Evolutionary conservation across 1,139 yeast genomes (phyloP), one percentile per base, ranked within the genome.

Genomic region (Eremothecium coryli): DNA sequence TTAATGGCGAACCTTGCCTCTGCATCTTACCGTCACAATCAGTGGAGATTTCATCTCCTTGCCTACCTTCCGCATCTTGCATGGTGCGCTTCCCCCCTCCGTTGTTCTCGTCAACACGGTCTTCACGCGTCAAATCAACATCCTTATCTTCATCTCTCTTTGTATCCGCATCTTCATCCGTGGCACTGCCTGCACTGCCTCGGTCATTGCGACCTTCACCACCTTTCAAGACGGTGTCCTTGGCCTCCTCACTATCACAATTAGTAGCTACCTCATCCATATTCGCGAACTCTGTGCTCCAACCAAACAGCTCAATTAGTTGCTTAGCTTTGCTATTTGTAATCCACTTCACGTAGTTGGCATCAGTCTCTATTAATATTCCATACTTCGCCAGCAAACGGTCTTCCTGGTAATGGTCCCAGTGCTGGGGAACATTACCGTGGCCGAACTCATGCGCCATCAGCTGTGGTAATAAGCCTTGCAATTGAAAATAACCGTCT

Each of bases 1-100:
- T 52, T 26, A 52, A 35, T 1, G 57, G 57, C 4, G 56, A 51
- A 5, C 55, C 28, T n/a, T n/a, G n/a, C n/a, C n/a, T n/a, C n/a
- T n/a, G n/a, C n/a, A n/a, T n/a, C n/a, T n/a, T n/a, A n/a, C n/a
- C n/a, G n/a, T n/a, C n/a, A n/a, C n/a, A n/a, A 20, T 20, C 22
- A 20, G 22, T 10, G 16, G 16, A n/a, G 16, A 15, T n/a, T 13
- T 16, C 16, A 12, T 12, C 28, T n/a, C 17, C 28, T 16, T 13
- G 13, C 7, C 26, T 11, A 13, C 8, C 28, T 15, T 16, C 16
- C 4, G 16, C 28, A 12, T 25, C 28, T 15, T 25, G 16, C 28
- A 15, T 15, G 16, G 17, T n/a, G n/a, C 28, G 16, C 28, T 25
- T n/a, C 16, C n/a, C 16, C 4, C 28, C 28, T 16, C 16, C 28